Evolutionary conservation across 306 rosid species (phyloP).

Genomic region (Corylus heterophylla): DNA sequence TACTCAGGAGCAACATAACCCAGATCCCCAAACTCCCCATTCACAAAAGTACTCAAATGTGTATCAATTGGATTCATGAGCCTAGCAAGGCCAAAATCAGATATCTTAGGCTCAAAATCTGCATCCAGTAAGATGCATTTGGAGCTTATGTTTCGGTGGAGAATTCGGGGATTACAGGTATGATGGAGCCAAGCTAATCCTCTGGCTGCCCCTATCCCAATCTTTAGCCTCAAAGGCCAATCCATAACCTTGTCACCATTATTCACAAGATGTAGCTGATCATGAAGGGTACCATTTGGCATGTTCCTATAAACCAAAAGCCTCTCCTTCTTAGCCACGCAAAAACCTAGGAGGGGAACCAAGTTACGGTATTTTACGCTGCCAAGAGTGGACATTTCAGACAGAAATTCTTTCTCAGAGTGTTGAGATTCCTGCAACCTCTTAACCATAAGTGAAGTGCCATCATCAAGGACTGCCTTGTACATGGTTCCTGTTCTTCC

Average conservation of each 20-base stretch:
- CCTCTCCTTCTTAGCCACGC: constrained; percentile 84
- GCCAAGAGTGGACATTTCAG: constrained; percentile 89
- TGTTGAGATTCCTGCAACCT: constrained; percentile 85
- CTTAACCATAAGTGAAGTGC: constrained; percentile 83
- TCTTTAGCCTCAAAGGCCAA: constrained; percentile 81
- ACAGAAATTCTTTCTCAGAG: constrained; percentile 77
- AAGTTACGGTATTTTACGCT: constrained; percentile 69
- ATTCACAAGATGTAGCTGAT: constrained; percentile 58
- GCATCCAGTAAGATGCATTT: constrained; percentile 79
- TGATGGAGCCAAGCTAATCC: constrained; percentile 98
- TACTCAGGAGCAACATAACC: constrained; percentile 98
- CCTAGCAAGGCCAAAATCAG: constrained; percentile 95
- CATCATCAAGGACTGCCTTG: constrained; percentile 75
- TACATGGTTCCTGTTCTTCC: constrained; percentile 91
- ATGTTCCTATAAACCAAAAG: constrained; percentile 72
- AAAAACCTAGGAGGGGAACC: constrained; percentile 87
- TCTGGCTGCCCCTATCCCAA: constrained; percentile 87
- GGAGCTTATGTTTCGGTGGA: constrained; percentile 95
- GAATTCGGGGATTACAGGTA: constrained; percentile 88
- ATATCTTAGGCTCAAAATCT: constrained; percentile 83
- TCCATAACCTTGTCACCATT: constrained; percentile 50
- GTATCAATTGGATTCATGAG: constrained; percentile 94
- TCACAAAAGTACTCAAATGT: constrained; percentile 92
- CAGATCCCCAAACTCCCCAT: constrained; percentile 89
- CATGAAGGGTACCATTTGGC: constrained; percentile 81